Evolutionary conservation across 805 yeast species (phyloP).

Genomic region (Ogataea henricii): DNA sequence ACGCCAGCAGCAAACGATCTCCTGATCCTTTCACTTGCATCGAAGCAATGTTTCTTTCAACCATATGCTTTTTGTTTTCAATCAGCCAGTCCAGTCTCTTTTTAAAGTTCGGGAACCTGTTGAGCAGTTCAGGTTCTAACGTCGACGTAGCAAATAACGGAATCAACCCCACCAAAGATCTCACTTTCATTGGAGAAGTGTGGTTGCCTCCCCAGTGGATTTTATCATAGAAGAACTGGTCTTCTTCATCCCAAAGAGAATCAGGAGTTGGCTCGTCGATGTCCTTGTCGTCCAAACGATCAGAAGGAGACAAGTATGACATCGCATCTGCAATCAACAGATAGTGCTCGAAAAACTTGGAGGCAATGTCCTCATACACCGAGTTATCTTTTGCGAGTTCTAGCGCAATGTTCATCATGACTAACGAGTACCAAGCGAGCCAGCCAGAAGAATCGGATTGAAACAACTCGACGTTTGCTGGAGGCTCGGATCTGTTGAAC

Average conservation of each 20-base stretch:
- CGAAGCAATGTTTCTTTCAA: constrained; percentile 83
- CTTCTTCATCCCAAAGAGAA: constrained; percentile 87
- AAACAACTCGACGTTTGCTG: constrained; percentile 86
- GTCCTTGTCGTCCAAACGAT: constrained; percentile 35
- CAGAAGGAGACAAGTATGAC: constrained; percentile 56
- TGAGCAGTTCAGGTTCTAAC: constrained; percentile 78
- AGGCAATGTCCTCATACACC: constrained; percentile 90
- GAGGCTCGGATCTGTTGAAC: constrained; percentile 92
- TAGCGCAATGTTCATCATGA: constrained; percentile 89
- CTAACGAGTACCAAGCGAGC: constrained; percentile 92
- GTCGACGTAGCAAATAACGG: constrained; percentile 90
- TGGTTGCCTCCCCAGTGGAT: constrained; percentile 75
- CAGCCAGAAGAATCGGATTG: constrained; percentile 97
- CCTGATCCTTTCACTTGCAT: constrained; percentile 79
- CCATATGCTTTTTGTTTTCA: constrained; percentile 64
- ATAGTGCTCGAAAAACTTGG: constrained; percentile 92
- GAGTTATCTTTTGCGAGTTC: constrained; percentile 84
- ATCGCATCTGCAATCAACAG: constrained; percentile 90
- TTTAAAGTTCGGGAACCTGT: constrained; percentile 78
- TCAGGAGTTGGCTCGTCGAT: constrained; percentile 44
- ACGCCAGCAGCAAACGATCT: constrained; percentile 73
- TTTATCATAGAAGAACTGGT: constrained; percentile 87
- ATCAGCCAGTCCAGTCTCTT: constrained; percentile 84
- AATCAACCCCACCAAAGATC: constrained; percentile 88
- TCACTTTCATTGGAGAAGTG: constrained; percentile 73